Evolutionary conservation across 495 filamentous ascomycete genomes (phyloP).

Genomic region (Penicillium egyptiacum): DNA sequence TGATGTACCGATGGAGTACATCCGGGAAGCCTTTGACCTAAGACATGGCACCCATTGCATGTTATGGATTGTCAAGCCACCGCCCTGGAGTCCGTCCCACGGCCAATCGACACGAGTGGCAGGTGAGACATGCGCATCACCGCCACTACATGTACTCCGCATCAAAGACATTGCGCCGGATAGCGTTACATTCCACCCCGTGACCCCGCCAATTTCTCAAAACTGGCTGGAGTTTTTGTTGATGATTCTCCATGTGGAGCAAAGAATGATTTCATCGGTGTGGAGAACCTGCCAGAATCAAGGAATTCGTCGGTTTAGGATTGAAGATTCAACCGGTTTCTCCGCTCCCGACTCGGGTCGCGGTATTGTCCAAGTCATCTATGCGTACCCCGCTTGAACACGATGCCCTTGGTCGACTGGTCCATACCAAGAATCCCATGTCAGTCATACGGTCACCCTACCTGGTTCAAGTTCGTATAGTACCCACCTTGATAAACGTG

Average conservation of each 20-base stretch:
- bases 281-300: slow-evolving; percentile 13
- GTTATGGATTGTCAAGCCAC: slow-evolving; percentile 25
- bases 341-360: slow-evolving; percentile 5
- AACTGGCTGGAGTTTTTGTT: slow-evolving; percentile 11
- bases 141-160: slow-evolving; percentile 18
- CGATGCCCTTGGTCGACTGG: no score
- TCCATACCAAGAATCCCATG: no score
- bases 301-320: slow-evolving; percentile 11
- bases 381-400: slow-evolving; percentile 15
- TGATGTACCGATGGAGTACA: slow-evolving; percentile 18
- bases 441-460: no score
- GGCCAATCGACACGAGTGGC: slow-evolving; percentile 21
- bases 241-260: slow-evolving; percentile 13
- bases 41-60: slow-evolving; percentile 21
- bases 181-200: slow-evolving; percentile 26
- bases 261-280: slow-evolving; percentile 15
- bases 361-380: slow-evolving; percentile 4
- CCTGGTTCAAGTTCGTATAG: no score
- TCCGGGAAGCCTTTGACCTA: slow-evolving; percentile 16
- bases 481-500: no score
- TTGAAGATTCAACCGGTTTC: slow-evolving; percentile 13
- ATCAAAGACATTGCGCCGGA: slow-evolving; percentile 18
- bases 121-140: slow-evolving; percentile 32
- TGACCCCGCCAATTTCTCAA: slow-evolving; percentile 14
- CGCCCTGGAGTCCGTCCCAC: neutral